Conservation (phyloP, 2,329 filamentous ascomycete genomes). For the Hypoxylon sp. region DNA sequence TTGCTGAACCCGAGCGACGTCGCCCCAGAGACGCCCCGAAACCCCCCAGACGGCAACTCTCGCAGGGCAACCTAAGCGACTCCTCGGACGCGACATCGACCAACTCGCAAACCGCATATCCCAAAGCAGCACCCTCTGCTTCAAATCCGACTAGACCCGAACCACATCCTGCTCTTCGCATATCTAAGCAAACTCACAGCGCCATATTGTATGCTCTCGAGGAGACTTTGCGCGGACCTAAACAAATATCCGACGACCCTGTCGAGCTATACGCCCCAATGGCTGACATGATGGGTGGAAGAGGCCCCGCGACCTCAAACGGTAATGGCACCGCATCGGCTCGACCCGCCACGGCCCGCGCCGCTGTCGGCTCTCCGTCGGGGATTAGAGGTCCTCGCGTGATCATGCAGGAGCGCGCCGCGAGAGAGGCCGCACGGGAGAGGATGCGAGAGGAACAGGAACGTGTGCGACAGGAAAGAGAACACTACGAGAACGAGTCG, state of each 20-base stretch:
- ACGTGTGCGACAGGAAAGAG: slow-evolving; percentile 60
- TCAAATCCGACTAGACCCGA: slow-evolving; percentile 47
- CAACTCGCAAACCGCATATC: slow-evolving; percentile 44
- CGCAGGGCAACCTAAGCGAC: slow-evolving; percentile 56
- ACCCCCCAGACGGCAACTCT: slow-evolving; percentile 50
- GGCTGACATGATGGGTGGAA: slow-evolving; percentile 76
- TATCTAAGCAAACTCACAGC: slow-evolving; percentile 85
- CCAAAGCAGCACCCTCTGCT: slow-evolving; percentile 41
- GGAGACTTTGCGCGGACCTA: slow-evolving; percentile 83
- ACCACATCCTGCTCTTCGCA: slow-evolving; percentile 62
- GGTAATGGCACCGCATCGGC: slow-evolving; percentile 59
- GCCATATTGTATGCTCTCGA: slow-evolving; percentile 93
- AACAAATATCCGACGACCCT: slow-evolving; percentile 82
- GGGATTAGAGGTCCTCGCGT: slow-evolving; percentile 85
- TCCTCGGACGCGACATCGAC: slow-evolving; percentile 51
- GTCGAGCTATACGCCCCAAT: slow-evolving; percentile 91
- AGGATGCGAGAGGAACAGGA: slow-evolving; percentile 71
- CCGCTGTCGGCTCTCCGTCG: slow-evolving; percentile 62
- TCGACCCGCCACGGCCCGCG: slow-evolving; percentile 58
- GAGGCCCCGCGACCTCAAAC: slow-evolving; percentile 62
- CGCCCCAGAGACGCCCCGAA: slow-evolving; percentile 39
- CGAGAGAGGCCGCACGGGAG: slow-evolving; percentile 73
- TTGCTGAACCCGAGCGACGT: slow-evolving; percentile 46
- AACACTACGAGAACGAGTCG: slow-evolving; percentile 65
- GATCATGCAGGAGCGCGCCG: slow-evolving; percentile 87